Evolutionary conservation across 2,329 filamentous ascomycete genomes (phyloP), one percentile per base, ranked within the genome.

Genomic region (Kalmusia sp.): DNA sequence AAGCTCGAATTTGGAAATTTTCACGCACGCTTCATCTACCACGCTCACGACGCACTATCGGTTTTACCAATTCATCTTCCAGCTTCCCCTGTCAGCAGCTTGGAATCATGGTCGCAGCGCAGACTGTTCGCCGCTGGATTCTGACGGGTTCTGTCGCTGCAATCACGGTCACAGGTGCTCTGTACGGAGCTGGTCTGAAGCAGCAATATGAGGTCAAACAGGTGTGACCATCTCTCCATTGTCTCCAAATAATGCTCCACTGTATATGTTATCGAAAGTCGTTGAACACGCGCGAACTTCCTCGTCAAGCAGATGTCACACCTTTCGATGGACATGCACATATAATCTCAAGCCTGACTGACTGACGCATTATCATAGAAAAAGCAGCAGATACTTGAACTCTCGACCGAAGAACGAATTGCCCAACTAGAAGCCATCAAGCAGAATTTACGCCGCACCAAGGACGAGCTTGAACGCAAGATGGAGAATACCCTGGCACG

Each of bases 171-270:
- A 80, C 79, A 1, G 85, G 85, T 46, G 79, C 83, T 4, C 77
- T 82, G 56, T 87, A 86, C 61, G 86, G 86, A 21, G 85, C 86
- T 17, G 79, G 80, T 6, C 58, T 87, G 54, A 87, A 86, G 77
- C 3, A 71, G 79, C 27, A 75, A 79, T 57, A 80, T 87, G 44
- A 69, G 75, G 31, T 76, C 77, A 49, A 70, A 84, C 76, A 84
- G 86, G 72, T 37, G n/a, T n/a, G n/a, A n/a, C n/a, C n/a, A n/a
- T n/a, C n/a, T n/a, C n/a, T n/a, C n/a, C n/a, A n/a, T n/a, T n/a
- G n/a, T n/a, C n/a, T n/a, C n/a, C n/a, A n/a, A n/a, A n/a, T n/a
- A n/a, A n/a, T n/a, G n/a, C n/a, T n/a, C n/a, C n/a, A n/a, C n/a
- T n/a, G n/a, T n/a, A n/a, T n/a, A n/a, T n/a, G n/a, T n/a, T n/a